phyloP scores from a whole-genome alignment of 306 rosid species.

The Fragaria ananassa region DNA sequence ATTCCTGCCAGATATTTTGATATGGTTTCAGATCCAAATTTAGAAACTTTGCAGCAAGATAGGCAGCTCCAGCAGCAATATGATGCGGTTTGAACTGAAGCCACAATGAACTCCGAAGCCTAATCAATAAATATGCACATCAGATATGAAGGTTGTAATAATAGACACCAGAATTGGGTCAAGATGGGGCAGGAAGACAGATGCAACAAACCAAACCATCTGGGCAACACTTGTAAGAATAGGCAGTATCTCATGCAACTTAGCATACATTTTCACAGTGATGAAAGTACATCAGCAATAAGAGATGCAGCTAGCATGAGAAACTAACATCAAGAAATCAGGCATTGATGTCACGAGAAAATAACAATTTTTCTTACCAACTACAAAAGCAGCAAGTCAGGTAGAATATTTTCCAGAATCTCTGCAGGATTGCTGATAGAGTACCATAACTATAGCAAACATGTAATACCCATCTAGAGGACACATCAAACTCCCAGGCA shows the following conservation, averaged over 20 bases:
- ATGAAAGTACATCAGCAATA: conserved; percentile 48
- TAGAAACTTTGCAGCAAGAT: conserved; percentile 80
- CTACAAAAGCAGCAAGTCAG: conserved; percentile 96
- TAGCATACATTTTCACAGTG: conserved; percentile 53
- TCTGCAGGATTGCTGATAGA: conserved; percentile 88
- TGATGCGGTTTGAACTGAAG: conserved; percentile 95
- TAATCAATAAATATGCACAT: conserved; percentile 28
- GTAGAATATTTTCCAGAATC: conserved; percentile 92
- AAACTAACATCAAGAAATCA: conserved; percentile 31
- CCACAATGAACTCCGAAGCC: conserved; percentile 98
- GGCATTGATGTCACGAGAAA: conserved; percentile 47
- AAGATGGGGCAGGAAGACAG: conserved; percentile 28
- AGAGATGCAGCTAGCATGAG: conserved; percentile 25
- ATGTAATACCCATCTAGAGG: conserved; percentile 64
- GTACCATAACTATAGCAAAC: conserved; percentile 72
- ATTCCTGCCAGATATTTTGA: conserved; percentile 82
- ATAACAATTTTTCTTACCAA: conserved; percentile 85
- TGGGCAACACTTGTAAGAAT: conserved; percentile 45
- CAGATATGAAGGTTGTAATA: conserved; percentile 17
- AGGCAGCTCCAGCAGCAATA: conserved; percentile 96
- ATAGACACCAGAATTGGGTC: conserved; percentile 23
- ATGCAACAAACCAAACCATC: conserved; percentile 63
- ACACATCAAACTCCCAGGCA: conserved; percentile 72
- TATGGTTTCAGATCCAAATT: conserved; percentile 66
- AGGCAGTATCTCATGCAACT: conserved; percentile 45